Base-by-base conservation (phyloP, 2,329 filamentous ascomycete genomes). In the Curvularia eragrostidis region DNA sequence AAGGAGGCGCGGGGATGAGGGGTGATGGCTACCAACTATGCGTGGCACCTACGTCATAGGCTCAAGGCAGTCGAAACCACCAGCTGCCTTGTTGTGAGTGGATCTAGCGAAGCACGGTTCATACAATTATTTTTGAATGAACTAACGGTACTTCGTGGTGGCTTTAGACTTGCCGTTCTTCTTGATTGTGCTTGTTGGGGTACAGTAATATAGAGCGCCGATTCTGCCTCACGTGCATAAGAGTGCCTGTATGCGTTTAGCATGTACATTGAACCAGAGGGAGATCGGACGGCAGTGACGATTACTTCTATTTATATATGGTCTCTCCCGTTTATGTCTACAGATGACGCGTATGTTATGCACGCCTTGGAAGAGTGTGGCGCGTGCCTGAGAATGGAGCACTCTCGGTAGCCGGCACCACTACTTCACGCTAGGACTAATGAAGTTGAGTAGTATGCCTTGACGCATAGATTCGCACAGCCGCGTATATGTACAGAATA, bases 1-100 rank as follows among this genome's bases (percentile, higher is more conserved):
- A 44, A 48, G 41, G 47, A 46, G 36, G 53, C 50, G 57, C 54
- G 57, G 57, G 49, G 50, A 44, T 47, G 48, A 59, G 52, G 60
- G 60, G 60, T 62, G 57, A 46, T 58, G 46, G 58, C 58, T 57
- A 42, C 23, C 46, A 50, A 36, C 56, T 44, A 52, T 62, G 59
- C 60, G 60, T 60, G 46, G 60, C 60, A 58, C 54, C 58, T 63
- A 63, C 60, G 60, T 63, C 60, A 63, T 63, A 43, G 60, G 38
- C 43, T 54, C 23, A 26, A 44, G 46, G 54, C 55, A 52, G 48
- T 52, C 53, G 13, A 59, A 59, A 28, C 52, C 51, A 30, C 56
- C 50, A 48, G 49, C 59, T 53, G 56, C 55, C 56, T 48, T 58
- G 55, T 34, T 62, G 53, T 36, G 53, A 39, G 59, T 56, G 49